These are phyloP conservation scores for Pseudoperonospora humuli DNA, from an alignment of 352 stramenopile species.

Conservation along the genomic window DNA sequence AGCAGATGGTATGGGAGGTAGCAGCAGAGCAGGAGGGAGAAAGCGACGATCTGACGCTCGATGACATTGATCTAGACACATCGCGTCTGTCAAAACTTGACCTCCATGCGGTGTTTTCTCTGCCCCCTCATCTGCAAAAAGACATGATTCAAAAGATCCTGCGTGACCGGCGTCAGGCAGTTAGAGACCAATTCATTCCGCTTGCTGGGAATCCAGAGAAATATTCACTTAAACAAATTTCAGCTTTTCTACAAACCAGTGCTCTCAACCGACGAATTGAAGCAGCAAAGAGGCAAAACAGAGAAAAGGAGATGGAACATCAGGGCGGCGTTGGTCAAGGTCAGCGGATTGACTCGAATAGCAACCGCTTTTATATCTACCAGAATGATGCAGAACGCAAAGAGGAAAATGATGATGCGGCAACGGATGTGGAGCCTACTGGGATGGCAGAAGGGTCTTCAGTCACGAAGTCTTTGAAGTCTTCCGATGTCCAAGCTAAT, in stretches of 20 bases:
- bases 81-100: conserved; percentile 63
- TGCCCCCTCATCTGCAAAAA: conserved; percentile 87
- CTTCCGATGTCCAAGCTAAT: conserved; percentile 17
- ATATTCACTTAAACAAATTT: conserved; percentile 94
- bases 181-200: conserved; percentile 93
- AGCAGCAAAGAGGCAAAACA: conserved; percentile 46
- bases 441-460: conserved; percentile 11
- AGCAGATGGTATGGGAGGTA: conserved; percentile 9
- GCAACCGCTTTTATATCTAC: conserved; percentile 69
- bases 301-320: conserved; percentile 39
- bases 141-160: conserved; percentile 89
- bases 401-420: conserved; percentile 24
- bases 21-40: conserved; percentile 20
- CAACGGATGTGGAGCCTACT: conserved; percentile 17
- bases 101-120: conserved; percentile 78
- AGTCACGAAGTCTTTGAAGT: conserved; percentile 1
- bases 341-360: conserved; percentile 74
- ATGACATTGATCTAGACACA: conserved; percentile 59
- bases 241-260: conserved; percentile 91
- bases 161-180: conserved; percentile 80
- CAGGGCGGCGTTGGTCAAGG: conserved; percentile 28
- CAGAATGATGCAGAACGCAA: conserved; percentile 26
- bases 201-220: conserved; percentile 90
- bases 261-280: conserved; percentile 84
- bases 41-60: conserved; percentile 35